phyloP scores from a whole-genome alignment of 2,329 filamentous ascomycete genomes.

The Pyricularia pennisetigena region DNA sequence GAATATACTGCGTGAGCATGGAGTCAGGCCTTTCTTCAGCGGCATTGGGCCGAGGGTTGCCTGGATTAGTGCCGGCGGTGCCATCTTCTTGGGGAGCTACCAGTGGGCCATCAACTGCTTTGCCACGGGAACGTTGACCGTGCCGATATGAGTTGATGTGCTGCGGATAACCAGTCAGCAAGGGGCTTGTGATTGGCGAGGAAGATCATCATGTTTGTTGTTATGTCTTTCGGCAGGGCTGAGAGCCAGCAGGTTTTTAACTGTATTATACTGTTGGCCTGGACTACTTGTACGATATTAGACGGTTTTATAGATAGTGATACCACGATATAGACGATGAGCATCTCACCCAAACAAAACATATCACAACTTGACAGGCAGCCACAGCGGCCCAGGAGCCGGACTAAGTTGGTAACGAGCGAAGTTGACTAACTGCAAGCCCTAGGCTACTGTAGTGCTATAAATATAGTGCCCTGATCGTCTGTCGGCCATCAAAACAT shows the following conservation, averaged over 20 bases:
- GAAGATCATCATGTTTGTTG: not conserved
- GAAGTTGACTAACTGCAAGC: not conserved
- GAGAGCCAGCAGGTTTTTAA: not conserved
- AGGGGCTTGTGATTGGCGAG: not conserved
- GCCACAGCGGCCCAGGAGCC: not conserved
- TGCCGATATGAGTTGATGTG: not conserved
- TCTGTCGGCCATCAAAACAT: not conserved
- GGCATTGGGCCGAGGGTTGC: conserved; percentile 74
- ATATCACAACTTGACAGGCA: not conserved
- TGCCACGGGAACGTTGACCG: not conserved
- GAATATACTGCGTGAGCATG: conserved; percentile 54
- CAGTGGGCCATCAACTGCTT: conserved; percentile 77
- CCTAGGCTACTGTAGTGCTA: not conserved
- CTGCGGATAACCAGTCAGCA: not conserved
- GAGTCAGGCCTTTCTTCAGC: conserved; percentile 60
- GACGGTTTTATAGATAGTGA: not conserved
- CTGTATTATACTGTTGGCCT: not conserved
- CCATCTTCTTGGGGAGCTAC: conserved; percentile 90
- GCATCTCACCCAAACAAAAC: not conserved
- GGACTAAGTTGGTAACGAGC: not conserved
- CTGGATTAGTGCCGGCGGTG: conserved; percentile 92
- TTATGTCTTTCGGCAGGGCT: not conserved
- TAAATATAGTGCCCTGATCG: not conserved
- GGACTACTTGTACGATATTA: not conserved
- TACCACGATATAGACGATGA: not conserved